Evolutionary conservation across 495 filamentous ascomycete genomes (phyloP).

Genomic region (Penicillium taxi): DNA sequence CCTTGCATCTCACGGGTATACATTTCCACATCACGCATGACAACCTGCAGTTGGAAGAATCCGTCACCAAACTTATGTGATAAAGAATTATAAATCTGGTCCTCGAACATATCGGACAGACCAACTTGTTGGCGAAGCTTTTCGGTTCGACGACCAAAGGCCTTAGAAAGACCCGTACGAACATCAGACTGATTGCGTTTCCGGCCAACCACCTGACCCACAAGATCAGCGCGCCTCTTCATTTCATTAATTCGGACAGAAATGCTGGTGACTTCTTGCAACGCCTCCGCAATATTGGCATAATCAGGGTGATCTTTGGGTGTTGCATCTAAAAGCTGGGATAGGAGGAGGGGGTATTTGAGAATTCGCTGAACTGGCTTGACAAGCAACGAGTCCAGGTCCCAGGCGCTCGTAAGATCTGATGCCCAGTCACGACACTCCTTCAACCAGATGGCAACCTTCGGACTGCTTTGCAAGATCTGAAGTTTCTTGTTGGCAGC

Average conservation of each 20-base stretch:
- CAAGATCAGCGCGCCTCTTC: constrained; percentile 83
- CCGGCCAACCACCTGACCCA: constrained; percentile 76
- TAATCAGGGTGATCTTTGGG: constrained; percentile 76
- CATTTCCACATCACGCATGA: constrained; percentile 80
- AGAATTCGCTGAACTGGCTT: constrained; percentile 90
- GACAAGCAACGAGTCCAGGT: constrained; percentile 85
- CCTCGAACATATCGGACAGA: constrained; percentile 59
- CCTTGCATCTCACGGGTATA: constrained; percentile 66
- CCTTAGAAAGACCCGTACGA: constrained; percentile 71
- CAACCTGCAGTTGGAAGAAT: constrained; percentile 80
- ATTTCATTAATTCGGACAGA: constrained; percentile 83
- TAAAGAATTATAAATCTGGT: constrained; percentile 67
- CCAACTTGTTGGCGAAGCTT: constrained; percentile 64
- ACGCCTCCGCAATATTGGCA: constrained; percentile 53
- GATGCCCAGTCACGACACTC: constrained; percentile 83
- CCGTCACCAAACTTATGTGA: constrained; percentile 77
- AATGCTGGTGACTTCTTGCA: constrained; percentile 57
- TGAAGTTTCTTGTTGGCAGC: constrained; percentile 70
- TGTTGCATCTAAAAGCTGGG: constrained; percentile 68
- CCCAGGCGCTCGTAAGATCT: constrained; percentile 88
- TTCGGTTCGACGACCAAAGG: constrained; percentile 77
- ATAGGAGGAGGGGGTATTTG: constrained; percentile 83
- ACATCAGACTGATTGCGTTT: constrained; percentile 90
- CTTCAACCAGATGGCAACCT: constrained; percentile 80
- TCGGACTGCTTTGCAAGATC: constrained; percentile 60